Base-by-base conservation (phyloP, 768 basidiomycete species). In the Lentinus tigrinus region DNA sequence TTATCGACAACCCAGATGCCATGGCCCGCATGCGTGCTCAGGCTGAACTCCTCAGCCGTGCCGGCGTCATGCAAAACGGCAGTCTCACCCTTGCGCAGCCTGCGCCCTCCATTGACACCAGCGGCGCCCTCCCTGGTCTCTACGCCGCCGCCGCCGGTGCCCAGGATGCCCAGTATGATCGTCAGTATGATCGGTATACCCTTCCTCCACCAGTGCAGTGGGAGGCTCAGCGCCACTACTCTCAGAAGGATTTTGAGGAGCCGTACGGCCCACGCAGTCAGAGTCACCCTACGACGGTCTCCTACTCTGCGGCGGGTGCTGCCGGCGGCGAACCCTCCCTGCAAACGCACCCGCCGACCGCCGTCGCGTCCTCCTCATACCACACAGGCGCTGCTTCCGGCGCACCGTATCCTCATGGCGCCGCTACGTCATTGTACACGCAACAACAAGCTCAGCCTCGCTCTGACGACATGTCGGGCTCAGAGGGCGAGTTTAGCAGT, bases 21-120 rank as follows among this genome's bases (percentile, higher is more conserved):
- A 57, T 75, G 19, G 73, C 73, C 11, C 81, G 81, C 54, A 84
- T 80, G 62, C 75, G 79, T 6, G 70, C 73, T 1, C 77, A 83
- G 54, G 69, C 75, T 1, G 83, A 85, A 11, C 51, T 77, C 4
- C 61, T 81, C 47, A 71, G 72, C n/a, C 76, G 73, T 16, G 56
- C 67, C 0, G 73, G 73, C 26, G 67, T 69, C 14, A 63, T 72
- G 31, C 66, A 66, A 17, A 64, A 51, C 54, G 63, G 58, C 26
- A 38, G 28, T 10, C 54, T 54, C 26, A 51, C 26, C 34, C 55
- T 58, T 40, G 55, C 60, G 0, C 57, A 60, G 28, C 60, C 56
- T 3, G 55, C 54, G 19, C 55, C 60, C 0, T 52, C 55, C 10
- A 51, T 47, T 13, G 60, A 57, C 37, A 37, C 60, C 47, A 28